Base-by-base conservation (phyloP, 768 basidiomycete genomes). In the Lyophyllum atratum region DNA sequence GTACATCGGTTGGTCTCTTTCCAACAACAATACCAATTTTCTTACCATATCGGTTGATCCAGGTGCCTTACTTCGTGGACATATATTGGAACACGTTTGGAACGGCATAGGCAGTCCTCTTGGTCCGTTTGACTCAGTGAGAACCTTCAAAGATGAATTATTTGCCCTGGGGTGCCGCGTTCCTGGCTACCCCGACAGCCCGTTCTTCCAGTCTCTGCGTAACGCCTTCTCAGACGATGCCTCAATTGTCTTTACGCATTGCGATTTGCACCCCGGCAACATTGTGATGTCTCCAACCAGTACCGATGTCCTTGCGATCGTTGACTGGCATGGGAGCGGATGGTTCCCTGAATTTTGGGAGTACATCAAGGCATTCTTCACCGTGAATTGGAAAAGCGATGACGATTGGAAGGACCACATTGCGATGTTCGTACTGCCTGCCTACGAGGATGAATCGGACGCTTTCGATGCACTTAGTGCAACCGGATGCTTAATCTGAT, bases 341-440 rank as follows among this genome's bases (percentile, higher is more conserved):
- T 62, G 63, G 63, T 64, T 58, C 25, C 63, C 63, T 15, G 50
- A 64, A 22, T 56, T 54, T 55, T 63, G 63, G 63, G 61, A 63
- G 39, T 62, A 60, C 53, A 8, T 57, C 28, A 62, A 62, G 26
- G 58, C 49, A 8, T 15, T n/a, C n/a, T n/a, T n/a, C 40, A 42
- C 5, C 17, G 40, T 8, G 40, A 15, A 15, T 17, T 39, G 4
- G 37, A 39, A 39, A 10, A 17, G 4, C 7, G 37, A 14, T 15
- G 15, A 14, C 15, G 37, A 39, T 14, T 39, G 9, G 37, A 14
- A 44, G 24, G 24, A 21, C 8, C 15, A 44, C 15, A 24, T 44
- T 14, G 43, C 7, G 19, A 44, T 10, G 4, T 21, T 24, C 24
- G 24, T 44, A 3, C 43, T 4, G 24, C 43, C 43, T 22, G 43